Conservation (phyloP, 257 asterid species). For the Solanum bulbocastanum region DNA sequence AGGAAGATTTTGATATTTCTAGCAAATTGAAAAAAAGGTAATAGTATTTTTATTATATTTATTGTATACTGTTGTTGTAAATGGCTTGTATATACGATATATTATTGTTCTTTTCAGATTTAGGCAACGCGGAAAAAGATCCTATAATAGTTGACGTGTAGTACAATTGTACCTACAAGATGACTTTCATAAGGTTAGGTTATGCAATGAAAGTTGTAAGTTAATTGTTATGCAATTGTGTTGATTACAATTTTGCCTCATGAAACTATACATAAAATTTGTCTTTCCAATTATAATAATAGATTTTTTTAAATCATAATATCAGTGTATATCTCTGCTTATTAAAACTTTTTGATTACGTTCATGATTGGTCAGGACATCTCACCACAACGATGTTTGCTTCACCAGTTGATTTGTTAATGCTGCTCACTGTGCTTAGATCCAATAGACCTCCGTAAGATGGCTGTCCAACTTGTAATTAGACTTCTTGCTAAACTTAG, state of each 20-base stretch:
- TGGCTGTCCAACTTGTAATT: slow-evolving; percentile 45
- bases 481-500: slow-evolving; percentile 88
- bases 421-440: no score
- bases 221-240: background rate
- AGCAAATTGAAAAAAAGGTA: background rate
- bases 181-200: background rate
- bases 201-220: background rate
- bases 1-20: background rate
- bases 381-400: no score
- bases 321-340: no score
- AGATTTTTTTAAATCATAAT: background rate
- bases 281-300: background rate
- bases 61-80: background rate
- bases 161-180: background rate
- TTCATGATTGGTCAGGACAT: no score
- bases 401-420: no score
- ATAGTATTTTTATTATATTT: background rate
- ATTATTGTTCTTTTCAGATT: background rate
- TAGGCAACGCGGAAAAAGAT: background rate
- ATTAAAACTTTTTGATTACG: no score
- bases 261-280: background rate
- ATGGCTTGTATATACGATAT: background rate
- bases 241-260: background rate
- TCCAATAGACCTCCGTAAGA: no score
- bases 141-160: background rate